Conservation (phyloP, 805 yeast species). For the Schizosaccharomyces cryophilus region DNA sequence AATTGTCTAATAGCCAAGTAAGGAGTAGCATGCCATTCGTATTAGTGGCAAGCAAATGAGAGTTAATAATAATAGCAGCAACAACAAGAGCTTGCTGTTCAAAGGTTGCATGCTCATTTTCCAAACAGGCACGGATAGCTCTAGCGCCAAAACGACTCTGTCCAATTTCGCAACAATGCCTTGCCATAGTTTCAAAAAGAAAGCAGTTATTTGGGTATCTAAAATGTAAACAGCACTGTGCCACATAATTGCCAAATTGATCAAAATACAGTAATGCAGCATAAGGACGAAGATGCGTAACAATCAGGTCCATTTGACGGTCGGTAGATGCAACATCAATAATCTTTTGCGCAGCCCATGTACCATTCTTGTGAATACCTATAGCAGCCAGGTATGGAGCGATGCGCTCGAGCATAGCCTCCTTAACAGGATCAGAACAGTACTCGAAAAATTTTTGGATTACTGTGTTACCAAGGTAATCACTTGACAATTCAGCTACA, state of each 20-base stretch:
- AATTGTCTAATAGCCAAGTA: conserved; percentile 87
- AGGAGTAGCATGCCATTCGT: conserved; percentile 70
- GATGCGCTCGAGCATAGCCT: conserved; percentile 55
- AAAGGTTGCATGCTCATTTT: conserved; percentile 39
- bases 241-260: conserved; percentile 88
- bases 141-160: conserved; percentile 86
- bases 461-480: conserved; percentile 84
- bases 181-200: conserved; percentile 58
- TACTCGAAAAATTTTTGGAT: conserved; percentile 71
- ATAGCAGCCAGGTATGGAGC: conserved; percentile 66
- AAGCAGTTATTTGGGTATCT: conserved; percentile 75
- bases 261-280: conserved; percentile 72
- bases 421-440: conserved; percentile 45
- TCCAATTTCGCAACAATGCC: conserved; percentile 56
- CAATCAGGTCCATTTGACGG: conserved; percentile 39
- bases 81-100: conserved; percentile 55
- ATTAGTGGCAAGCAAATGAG: conserved; percentile 57
- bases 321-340: conserved; percentile 47
- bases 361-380: conserved; percentile 91
- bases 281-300: conserved; percentile 49
- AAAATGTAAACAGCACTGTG: conserved; percentile 81
- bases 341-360: conserved; percentile 97
- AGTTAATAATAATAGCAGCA: conserved; percentile 50
- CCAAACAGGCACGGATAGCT: conserved; percentile 80
- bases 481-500: conserved; percentile 72